Evolutionary conservation across 2,329 filamentous ascomycete genomes (phyloP).

Genomic region (Pezicula radicicola): DNA sequence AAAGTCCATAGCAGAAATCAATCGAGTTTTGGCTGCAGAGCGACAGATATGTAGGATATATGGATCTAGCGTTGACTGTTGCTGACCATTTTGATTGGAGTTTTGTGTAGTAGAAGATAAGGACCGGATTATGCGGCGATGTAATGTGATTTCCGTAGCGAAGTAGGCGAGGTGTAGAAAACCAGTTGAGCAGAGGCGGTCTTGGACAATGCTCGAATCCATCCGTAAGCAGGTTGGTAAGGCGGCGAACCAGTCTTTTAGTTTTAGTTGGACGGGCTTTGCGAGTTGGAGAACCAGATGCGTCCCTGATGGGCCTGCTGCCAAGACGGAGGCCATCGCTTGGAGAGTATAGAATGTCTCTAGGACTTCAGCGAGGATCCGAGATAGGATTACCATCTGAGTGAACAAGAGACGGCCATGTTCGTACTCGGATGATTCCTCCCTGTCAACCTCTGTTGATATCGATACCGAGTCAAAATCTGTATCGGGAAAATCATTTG

Average conservation of each 20-base stretch:
- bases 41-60: conserved; percentile 92
- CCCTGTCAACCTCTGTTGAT: conserved; percentile 37
- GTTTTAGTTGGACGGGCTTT: conserved; percentile 77
- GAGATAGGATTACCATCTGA: conserved; percentile 72
- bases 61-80: conserved; percentile 54
- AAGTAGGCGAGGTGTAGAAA: conserved; percentile 92
- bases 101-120: conserved; percentile 41
- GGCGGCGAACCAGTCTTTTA: conserved; percentile 78
- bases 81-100: conserved; percentile 26
- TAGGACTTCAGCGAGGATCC: conserved; percentile 75
- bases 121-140: conserved; percentile 85
- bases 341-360: conserved; percentile 80
- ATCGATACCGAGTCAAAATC: conserved; percentile 56
- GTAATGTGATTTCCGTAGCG: conserved; percentile 88
- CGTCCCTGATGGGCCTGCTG: conserved; percentile 67
- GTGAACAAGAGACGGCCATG: conserved; percentile 68
- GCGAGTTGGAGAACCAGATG: conserved; percentile 71
- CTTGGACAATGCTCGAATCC: conserved; percentile 47
- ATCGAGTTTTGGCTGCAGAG: conserved; percentile 85
- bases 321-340: conserved; percentile 66
- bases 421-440: conserved; percentile 59
- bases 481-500: conserved; percentile 70
- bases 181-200: conserved; percentile 58
- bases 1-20: conserved; percentile 97
- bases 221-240: conserved; percentile 61